Base-by-base conservation (phyloP, 2,329 filamentous ascomycete genomes). In the Volutella citrinella region DNA sequence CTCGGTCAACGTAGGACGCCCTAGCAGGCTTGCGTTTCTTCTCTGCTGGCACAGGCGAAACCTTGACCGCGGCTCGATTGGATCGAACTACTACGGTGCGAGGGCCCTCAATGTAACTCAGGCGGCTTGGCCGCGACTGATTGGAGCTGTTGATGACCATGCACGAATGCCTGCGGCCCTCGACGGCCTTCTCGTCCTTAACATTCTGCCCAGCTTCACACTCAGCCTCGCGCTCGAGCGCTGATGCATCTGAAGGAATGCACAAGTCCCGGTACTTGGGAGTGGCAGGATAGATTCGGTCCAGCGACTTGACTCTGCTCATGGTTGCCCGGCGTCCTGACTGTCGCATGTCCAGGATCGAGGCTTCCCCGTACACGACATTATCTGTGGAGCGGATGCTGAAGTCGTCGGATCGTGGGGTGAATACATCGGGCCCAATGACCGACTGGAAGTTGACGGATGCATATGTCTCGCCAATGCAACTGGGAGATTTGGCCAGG, bases 301-400 rank as follows among this genome's bases (percentile, higher is more conserved):
- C 65, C 4, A 68, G 49, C 9, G 66, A 69, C 28, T 55, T 60
- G 20, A 59, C 54, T 37, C 61, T 52, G 15, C 52, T 48, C 8
- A 64, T 30, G 7, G 49, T 48, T 5, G 43, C 44, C 12, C 37
- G 46, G 5, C 46, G 42, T 10, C 48, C 40, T 4, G 59, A 52
- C 5, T 49, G 46, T 10, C 55, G 48, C 49, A 66, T 51, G 22
- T 66, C 60, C 8, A 68, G 36, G 10, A 68, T 36, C 3, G 63
- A 59, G 6, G 65, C 63, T 34, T 68, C 60, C 5, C 63, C 65
- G 27, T 61, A 64, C 23, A 64, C 51, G 32, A 66, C 55, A 14
- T 57, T 56, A 30, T 65, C 65, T 21, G 56, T 43, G 27, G 61
- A 52, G 22, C 53, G 49, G 28, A 57, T 44, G 47, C 59, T 60